Evolutionary conservation across 805 yeast genomes (phyloP), one percentile per base, ranked within the genome.

Genomic region (Nakazawaea wyomingensis): DNA sequence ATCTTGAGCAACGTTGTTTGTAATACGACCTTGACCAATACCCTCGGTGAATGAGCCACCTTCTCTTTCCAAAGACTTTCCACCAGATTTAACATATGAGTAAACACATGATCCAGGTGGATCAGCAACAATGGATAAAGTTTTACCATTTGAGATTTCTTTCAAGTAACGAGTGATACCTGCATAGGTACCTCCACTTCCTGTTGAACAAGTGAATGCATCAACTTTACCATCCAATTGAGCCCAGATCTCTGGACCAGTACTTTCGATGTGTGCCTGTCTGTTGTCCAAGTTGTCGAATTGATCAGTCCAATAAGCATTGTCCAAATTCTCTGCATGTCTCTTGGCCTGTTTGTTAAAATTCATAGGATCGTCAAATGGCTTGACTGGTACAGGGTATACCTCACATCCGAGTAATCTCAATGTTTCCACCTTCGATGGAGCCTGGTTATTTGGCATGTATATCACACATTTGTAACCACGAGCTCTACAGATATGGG

Each of bases 31-130:
- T 65, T 90, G 97, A 22, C 97, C 97, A 65, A 90, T 88, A 26
- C 97, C 97, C 66, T 90, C 97, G 22, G 96, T 90, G 62, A 90
- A 88, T 0, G 95, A 84, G 3, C 87, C 78, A 24, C 97, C 97
- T 1, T 75, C 71, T 54, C 89, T 76, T 34, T 78, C 87, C 44
- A 82, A 64, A 9, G 74, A 71, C 57, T 81, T 68, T 26, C 91
- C 91, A 14, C 80, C 78, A 4, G 85, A 69, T 48, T 77, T 80
- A 47, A 90, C 78, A 57, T 82, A 88, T 8, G 88, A 77, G 65
- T 85, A 86, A 36, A 90, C 71, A 39, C 85, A 85, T 3, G 93
- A 82, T 45, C 97, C 96, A 11, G 96, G 96, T 18, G 97, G 96
- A 62, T 90, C 97, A 1, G 97, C 96, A 46, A 87, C 76, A 41